phyloP scores from a whole-genome alignment of 1,284 basidiomycete genomes.

The Inonotus obliquus region DNA sequence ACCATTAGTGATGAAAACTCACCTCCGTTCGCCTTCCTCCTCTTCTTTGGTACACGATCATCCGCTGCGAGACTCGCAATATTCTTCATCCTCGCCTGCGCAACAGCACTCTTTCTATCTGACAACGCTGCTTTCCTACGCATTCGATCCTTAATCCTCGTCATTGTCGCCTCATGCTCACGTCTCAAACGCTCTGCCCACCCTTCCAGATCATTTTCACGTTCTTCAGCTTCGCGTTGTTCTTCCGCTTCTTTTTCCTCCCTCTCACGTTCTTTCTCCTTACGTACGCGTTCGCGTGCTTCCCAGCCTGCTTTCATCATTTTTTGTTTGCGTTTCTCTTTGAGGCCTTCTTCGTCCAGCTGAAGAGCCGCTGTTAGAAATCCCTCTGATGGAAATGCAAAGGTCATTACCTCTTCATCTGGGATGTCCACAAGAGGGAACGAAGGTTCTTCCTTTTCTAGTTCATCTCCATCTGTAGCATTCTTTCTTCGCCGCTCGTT shows the following conservation, averaged over 20 bases:
- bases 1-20: constrained; percentile 23
- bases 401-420: constrained; percentile 70
- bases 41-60: constrained; percentile 73
- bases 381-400: not conserved
- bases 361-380: constrained; percentile 25
- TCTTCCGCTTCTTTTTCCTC: constrained; percentile 74
- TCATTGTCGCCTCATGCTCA: constrained; percentile 84
- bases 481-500: constrained; percentile 74
- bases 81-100: constrained; percentile 96
- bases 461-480: constrained; percentile 54
- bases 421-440: constrained; percentile 91
- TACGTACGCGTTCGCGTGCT: constrained; percentile 78
- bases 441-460: constrained; percentile 66
- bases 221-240: constrained; percentile 73
- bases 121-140: constrained; percentile 80
- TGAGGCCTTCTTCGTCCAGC: constrained; percentile 89
- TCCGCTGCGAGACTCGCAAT: constrained; percentile 91
- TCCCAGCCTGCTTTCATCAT: constrained; percentile 95
- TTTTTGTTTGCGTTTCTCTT: constrained; percentile 93
- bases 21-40: constrained; percentile 77
- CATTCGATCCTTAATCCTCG: constrained; percentile 81
- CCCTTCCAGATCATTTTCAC: constrained; percentile 60
- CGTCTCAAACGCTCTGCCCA: constrained; percentile 71
- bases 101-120: constrained; percentile 91
- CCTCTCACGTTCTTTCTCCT: constrained; percentile 85